Base-by-base conservation (phyloP, 1,139 yeast genomes). In the Blastobotrys illinoisensis region DNA sequence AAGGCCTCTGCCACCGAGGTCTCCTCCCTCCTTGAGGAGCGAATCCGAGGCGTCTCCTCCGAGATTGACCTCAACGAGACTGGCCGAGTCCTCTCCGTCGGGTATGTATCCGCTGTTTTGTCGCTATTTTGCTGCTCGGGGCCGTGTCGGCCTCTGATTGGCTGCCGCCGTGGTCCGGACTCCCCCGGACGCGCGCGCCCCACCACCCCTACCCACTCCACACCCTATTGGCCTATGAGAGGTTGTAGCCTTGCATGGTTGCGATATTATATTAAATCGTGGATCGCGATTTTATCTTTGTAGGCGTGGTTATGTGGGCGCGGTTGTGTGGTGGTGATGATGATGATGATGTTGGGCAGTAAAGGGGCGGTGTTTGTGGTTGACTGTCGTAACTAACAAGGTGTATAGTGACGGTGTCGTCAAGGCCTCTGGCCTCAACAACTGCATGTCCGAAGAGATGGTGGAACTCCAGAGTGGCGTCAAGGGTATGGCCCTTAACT, bases 1-100 rank as follows among this genome's bases (percentile, higher is more conserved):
- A 95, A 93, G 85, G 95, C 98, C 72, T 91, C 95, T 69, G 98
- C 99, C 74, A 93, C 99, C 68, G 99, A 95, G 81, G 99, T 95
- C 67, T 90, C 99, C 67, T 89, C 98, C 61, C 93, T 95, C 79
- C 85, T 95, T 74, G 99, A 95, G 82, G 97, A 93, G 78, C 90
- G 96, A 81, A 95, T 95, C 83, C 90, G 97, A 82, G 99, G 99
- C 79, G 95, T 93, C 69, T 86, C 97, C 66, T 95, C 89, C 71
- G 98, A 91, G 79, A 90, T 97, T 70, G 85, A 89, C 86, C 86
- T 95, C 72, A 90, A 93, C 79, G 99, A 95, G 82, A 95, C 99
- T 75, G 99, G 99, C 78, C 90, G 96, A 80, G 99, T 95, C 73
- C 83, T 95, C 74, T 87, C 98, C 67, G 97, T 95, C 74, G 98